Percentiles rank a stretch among this genome's conserved stretches.
Conservation (phyloP, 441 rosid genomes). For the Mallotus repandus region DNA sequence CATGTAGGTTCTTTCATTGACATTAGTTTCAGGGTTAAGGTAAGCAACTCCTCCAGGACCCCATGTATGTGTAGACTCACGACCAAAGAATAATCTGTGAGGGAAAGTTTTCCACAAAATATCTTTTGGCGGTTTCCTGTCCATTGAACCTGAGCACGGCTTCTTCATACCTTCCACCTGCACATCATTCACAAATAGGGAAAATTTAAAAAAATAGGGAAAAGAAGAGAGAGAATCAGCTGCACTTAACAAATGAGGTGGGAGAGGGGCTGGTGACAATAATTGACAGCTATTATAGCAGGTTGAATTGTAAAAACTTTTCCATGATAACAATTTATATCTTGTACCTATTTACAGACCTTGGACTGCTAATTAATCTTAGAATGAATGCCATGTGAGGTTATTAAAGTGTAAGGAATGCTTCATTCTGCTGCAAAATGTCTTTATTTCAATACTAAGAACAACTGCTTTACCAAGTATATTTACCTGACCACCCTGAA, state of each 20-base stretch:
- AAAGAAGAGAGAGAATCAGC: not conserved
- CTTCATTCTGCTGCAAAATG: not conserved
- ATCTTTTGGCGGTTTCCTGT: constrained; percentile 71
- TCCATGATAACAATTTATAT: no score
- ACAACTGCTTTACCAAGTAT: constrained; percentile 8
- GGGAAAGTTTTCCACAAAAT: constrained; percentile 67
- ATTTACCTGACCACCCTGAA: constrained; percentile 83
- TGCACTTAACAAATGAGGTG: no score
- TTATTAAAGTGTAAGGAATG: not conserved
- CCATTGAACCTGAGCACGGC: constrained; percentile 70
- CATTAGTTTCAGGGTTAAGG: constrained; percentile 50
- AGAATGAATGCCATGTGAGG: not conserved
- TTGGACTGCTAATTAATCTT: not conserved
- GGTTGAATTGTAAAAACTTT: not conserved
- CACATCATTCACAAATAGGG: not conserved
- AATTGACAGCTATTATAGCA: constrained; percentile 4
- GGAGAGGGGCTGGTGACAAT: not conserved
- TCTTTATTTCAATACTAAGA: not conserved
- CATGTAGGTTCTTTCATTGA: constrained; percentile 47
- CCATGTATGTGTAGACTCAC: constrained; percentile 56
- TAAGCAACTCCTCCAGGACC: constrained; percentile 94
- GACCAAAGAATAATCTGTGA: constrained; percentile 78
- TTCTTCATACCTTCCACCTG: constrained; percentile 83
- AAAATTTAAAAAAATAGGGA: not conserved
- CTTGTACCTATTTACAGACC: not conserved